These are phyloP conservation scores for Fusarium algeriense DNA, from an alignment of 2,329 filamentous ascomycete species.

Conservation along the genomic window DNA sequence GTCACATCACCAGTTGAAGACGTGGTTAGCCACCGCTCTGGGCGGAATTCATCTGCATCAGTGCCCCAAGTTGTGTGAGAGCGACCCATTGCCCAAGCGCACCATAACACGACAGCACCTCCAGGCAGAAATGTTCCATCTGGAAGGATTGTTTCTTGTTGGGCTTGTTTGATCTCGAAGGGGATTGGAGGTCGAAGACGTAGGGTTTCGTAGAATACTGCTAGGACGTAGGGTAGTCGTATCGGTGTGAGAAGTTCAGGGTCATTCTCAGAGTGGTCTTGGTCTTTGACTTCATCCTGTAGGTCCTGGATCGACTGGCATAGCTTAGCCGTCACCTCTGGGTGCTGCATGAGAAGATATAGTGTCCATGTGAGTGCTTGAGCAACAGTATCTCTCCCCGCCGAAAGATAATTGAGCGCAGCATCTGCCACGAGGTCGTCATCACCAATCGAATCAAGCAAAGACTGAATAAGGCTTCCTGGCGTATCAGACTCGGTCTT, in stretches of 20 bases:
- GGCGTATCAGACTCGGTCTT: constrained; percentile 52
- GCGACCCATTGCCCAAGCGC: constrained; percentile 73
- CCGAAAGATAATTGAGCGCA: constrained; percentile 74
- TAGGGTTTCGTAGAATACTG: constrained; percentile 72
- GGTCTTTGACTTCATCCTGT: background rate
- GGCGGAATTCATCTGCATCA: constrained; percentile 67
- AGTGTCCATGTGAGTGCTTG: constrained; percentile 75
- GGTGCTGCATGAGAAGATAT: constrained; percentile 69
- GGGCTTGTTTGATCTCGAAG: constrained; percentile 73
- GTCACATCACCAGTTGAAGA: constrained; percentile 49
- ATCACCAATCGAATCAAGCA: constrained; percentile 68
- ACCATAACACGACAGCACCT: constrained; percentile 70
- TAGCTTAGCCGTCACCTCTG: constrained; percentile 55
- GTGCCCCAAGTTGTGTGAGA: constrained; percentile 68
- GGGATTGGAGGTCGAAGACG: constrained; percentile 74
- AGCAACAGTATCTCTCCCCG: constrained; percentile 73
- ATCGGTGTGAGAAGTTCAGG: constrained; percentile 55
- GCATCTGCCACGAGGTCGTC: constrained; percentile 70
- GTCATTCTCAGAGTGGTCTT: background rate
- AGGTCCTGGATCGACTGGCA: constrained; percentile 56
- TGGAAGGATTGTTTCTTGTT: constrained; percentile 64
- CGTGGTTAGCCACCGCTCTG: constrained; percentile 66
- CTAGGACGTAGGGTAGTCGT: constrained; percentile 67
- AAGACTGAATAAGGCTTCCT: constrained; percentile 70
- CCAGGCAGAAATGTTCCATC: constrained; percentile 70